Conservation (phyloP, 2,329 filamentous ascomycete genomes). For the Fusarium foetens region DNA sequence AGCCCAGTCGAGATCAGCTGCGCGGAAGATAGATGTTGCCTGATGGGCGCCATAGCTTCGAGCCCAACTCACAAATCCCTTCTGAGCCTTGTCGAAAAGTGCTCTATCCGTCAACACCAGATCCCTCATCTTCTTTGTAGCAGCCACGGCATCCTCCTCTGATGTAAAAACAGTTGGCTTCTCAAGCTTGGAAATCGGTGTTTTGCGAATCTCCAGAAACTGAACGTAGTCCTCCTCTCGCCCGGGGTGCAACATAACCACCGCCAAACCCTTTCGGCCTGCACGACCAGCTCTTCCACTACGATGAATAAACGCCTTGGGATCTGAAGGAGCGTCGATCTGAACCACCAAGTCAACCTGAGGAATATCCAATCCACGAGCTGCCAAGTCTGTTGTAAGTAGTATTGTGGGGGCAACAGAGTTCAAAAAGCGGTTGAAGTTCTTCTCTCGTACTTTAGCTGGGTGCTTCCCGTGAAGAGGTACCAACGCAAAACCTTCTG, state of each 20-base stretch:
- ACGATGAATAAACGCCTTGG: slow-evolving; percentile 94
- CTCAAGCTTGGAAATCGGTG: slow-evolving; percentile 75
- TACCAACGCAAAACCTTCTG: slow-evolving; percentile 73
- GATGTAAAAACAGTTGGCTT: slow-evolving; percentile 67
- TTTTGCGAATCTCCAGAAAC: slow-evolving; percentile 88
- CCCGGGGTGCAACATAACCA: slow-evolving; percentile 86
- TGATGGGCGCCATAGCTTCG: slow-evolving; percentile 92
- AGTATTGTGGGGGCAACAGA: slow-evolving; percentile 81
- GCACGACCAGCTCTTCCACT: slow-evolving; percentile 91
- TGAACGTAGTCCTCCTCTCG: slow-evolving; percentile 89
- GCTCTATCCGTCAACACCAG: slow-evolving; percentile 63
- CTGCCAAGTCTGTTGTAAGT: slow-evolving; percentile 91
- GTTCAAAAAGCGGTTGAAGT: slow-evolving; percentile 82
- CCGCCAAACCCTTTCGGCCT: slow-evolving; percentile 83
- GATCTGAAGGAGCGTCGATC: slow-evolving; percentile 83
- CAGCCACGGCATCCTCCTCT: slow-evolving; percentile 67
- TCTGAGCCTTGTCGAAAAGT: slow-evolving; percentile 87
- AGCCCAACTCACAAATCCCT: slow-evolving; percentile 93
- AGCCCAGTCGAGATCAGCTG: slow-evolving; percentile 84
- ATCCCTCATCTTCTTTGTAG: slow-evolving; percentile 70
- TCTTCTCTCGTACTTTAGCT: slow-evolving; percentile 86
- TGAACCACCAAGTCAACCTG: slow-evolving; percentile 92
- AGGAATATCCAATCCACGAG: slow-evolving; percentile 90
- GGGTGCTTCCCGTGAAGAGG: slow-evolving; percentile 93
- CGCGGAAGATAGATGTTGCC: slow-evolving; percentile 88